Evolutionary conservation across 1,284 basidiomycete species (phyloP), one percentile per base, ranked within the genome.

Genomic region (Sparassis latifolia): DNA sequence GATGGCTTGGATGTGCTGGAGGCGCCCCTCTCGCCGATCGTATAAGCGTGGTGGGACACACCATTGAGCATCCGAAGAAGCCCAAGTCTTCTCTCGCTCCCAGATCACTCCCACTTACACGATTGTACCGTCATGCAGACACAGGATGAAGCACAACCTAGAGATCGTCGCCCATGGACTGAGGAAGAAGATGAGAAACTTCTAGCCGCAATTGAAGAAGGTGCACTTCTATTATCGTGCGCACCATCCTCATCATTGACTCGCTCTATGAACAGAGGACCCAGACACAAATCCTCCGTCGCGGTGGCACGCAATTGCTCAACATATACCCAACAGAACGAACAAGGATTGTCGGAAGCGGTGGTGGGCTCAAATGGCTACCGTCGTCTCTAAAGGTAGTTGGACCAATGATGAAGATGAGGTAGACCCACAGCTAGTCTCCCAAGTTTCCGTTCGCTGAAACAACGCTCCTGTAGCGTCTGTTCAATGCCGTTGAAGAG

Each of bases 291-390:
- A 73, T 20, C 77, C 74, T 50, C 78, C 78, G 30, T 77, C 76
- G 33, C 78, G 78, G 54, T 80, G 78, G 78, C 76, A 78, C 62
- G 76, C 76, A 31, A 80, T 80, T 51, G 75, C 78, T n/a, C 76
- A 77, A 57, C 77, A 80, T 61, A 77, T 80, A 5, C 77, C 77
- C 31, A 74, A 77, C 58, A 66, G 78, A 50, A 80, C 76, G 31
- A 80, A 80, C 67, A 80, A 80, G 57, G 78, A 80, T 60, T 80
- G 78, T 60, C 71, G 78, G 52, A 80, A 80, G 59, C 70, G 78
- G 10, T 80, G 77, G 77, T 79, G 78, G 58, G 77, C 77, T 0
- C 78, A 78, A 66, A 79, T 79, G 77, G 76, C 76, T 52, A 74
- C 76, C n/a, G 74, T 76, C 58, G 75, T 79, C 30, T 74, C 77